phyloP scores from a whole-genome alignment of 2,329 filamentous ascomycete genomes.

The Lasiodiplodia gonubiensis region DNA sequence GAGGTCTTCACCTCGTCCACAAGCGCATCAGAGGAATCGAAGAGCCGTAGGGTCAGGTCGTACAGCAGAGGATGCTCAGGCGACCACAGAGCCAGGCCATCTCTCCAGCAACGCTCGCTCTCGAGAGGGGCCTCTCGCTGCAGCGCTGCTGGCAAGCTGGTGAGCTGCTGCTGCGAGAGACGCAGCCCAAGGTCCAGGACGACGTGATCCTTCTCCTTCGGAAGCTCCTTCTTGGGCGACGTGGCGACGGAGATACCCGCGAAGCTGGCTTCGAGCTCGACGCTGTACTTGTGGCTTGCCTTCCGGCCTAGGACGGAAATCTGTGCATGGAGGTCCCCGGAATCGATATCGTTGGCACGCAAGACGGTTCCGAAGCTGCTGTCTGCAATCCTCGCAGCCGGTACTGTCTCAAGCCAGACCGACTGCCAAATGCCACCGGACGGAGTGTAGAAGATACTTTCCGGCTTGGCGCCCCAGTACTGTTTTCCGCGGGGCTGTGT shows the following conservation, averaged over 20 bases:
- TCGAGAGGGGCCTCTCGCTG: constrained; percentile 44
- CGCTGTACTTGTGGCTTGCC: constrained; percentile 53
- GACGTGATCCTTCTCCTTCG: constrained; percentile 57
- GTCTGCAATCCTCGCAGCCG: constrained; percentile 59
- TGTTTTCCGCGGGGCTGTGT: constrained; percentile 72
- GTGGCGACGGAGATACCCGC: constrained; percentile 56
- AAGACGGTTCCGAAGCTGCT: constrained; percentile 65
- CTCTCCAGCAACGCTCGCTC: constrained; percentile 54
- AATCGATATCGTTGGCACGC: constrained; percentile 59
- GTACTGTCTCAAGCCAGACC: constrained; percentile 64
- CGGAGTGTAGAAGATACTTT: constrained; percentile 66
- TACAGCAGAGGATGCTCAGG: constrained; percentile 65
- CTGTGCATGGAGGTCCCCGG: constrained; percentile 57
- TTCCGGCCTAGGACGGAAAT: constrained; percentile 58
- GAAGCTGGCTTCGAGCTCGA: constrained; percentile 62
- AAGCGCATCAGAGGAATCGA: constrained; percentile 45
- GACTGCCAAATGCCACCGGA: constrained; percentile 65
- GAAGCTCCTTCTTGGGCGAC: constrained; percentile 50
- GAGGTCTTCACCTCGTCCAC: constrained; percentile 65
- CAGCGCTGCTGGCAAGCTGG: constrained; percentile 48
- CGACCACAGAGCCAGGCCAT: constrained; percentile 67
- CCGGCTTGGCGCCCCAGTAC: constrained; percentile 66
- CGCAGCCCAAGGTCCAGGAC: constrained; percentile 57
- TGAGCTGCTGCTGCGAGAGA: constrained; percentile 51
- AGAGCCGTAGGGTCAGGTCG: constrained; percentile 60